These are phyloP conservation scores for Colletotrichum zoysiae DNA, from an alignment of 2,329 filamentous ascomycete species.

Conservation along the genomic window DNA sequence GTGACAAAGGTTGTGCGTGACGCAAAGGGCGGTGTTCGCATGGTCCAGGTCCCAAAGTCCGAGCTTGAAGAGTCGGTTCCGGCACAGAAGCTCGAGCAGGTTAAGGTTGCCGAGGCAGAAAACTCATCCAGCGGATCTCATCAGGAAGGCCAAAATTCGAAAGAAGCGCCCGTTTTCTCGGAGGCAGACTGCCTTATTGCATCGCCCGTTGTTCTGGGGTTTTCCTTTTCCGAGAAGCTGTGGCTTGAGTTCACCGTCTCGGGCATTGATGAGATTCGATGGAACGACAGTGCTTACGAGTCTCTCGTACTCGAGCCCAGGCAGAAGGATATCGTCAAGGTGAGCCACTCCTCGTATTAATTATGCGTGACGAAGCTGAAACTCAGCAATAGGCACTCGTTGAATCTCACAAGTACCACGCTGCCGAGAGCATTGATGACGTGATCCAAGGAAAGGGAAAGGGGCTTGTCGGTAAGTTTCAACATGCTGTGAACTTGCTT, in stretches of 20 bases:
- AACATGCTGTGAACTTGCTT: neutral
- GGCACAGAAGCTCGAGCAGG: conserved; percentile 63
- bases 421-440: conserved; percentile 85
- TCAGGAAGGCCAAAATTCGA: conserved; percentile 49
- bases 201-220: conserved; percentile 87
- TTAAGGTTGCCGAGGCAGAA: conserved; percentile 50
- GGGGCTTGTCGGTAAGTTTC: conserved; percentile 74
- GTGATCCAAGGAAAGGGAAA: conserved; percentile 88
- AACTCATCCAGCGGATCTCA: conserved; percentile 41
- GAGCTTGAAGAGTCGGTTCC: conserved; percentile 50
- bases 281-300: conserved; percentile 86
- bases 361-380: neutral
- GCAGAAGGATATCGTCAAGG: conserved; percentile 76
- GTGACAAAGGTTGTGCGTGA: conserved; percentile 67
- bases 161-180: conserved; percentile 69
- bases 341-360: neutral
- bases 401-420: conserved; percentile 85
- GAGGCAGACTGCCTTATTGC: conserved; percentile 89
- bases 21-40: conserved; percentile 50
- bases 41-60: conserved; percentile 52
- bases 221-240: conserved; percentile 87
- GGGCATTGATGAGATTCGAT: conserved; percentile 82
- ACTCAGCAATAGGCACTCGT: conserved; percentile 71
- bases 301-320: conserved; percentile 78
- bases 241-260: conserved; percentile 92